Percentiles rank a stretch among this genome's conserved stretches.
Evolutionary conservation across 2,329 filamentous ascomycete species (phyloP).

Genomic region (Polychaeton citri): DNA sequence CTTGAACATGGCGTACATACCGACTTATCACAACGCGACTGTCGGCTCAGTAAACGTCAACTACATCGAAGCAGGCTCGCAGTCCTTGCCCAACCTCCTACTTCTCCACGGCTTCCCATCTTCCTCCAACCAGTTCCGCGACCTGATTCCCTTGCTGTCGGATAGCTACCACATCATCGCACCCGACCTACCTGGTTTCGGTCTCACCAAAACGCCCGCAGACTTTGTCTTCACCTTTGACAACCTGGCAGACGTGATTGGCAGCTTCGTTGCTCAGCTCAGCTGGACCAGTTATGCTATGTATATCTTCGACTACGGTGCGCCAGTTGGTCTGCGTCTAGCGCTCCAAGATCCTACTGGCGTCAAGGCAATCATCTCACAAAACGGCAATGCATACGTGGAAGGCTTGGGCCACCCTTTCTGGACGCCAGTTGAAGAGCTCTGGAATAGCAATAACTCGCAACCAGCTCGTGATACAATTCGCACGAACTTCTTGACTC

Average conservation of each 20-base stretch:
- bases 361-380: conserved; percentile 41
- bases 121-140: conserved; percentile 33
- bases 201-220: conserved; percentile 37
- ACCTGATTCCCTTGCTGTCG: conserved; percentile 32
- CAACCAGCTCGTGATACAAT: conserved; percentile 25
- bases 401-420: conserved; percentile 40
- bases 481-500: conserved; percentile 20
- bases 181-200: conserved; percentile 47
- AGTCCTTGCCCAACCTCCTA: conserved; percentile 24
- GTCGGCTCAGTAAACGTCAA: conserved; percentile 7
- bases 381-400: conserved; percentile 49
- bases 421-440: conserved; percentile 35
- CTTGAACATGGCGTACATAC: conserved; percentile 3
- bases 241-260: conserved; percentile 34
- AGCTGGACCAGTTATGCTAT: conserved; percentile 36
- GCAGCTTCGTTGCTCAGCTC: conserved; percentile 37
- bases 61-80: conserved; percentile 11
- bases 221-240: conserved; percentile 43
- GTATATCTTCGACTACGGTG: conserved; percentile 53
- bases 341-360: conserved; percentile 36
- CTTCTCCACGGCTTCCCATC: conserved; percentile 36
- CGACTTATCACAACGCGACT: conserved; percentile 6
- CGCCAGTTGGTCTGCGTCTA: conserved; percentile 41
- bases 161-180: conserved; percentile 35
- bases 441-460: conserved; percentile 30